Percentiles rank a stretch among this genome's conserved stretches.
Conservation (phyloP, 2,329 filamentous ascomycete genomes). For the Elsinoe ampelina region DNA sequence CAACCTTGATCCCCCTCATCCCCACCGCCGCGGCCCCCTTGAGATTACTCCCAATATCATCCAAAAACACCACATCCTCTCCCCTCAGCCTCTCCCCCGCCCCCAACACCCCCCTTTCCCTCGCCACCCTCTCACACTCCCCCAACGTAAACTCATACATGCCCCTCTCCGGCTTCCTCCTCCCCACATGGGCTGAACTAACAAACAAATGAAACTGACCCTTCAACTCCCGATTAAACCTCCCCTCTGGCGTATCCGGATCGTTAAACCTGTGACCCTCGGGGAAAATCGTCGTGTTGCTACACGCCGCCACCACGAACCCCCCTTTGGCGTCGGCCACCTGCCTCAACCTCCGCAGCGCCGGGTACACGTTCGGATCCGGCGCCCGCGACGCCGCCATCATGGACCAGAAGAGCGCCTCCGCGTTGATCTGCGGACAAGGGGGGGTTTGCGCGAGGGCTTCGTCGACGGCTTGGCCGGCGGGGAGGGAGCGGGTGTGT, state of each 20-base stretch:
- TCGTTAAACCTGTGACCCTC: slow-evolving; percentile 58
- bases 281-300: slow-evolving; percentile 85
- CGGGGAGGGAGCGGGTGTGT: neutral
- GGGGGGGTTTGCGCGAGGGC: slow-evolving; percentile 39
- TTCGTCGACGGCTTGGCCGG: slow-evolving; percentile 33
- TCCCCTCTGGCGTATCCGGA: slow-evolving; percentile 32
- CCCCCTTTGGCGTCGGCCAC: slow-evolving; percentile 20
- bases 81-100: slow-evolving; percentile 48
- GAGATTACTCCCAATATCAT: slow-evolving; percentile 90
- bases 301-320: slow-evolving; percentile 72
- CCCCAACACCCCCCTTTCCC: slow-evolving; percentile 39
- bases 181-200: slow-evolving; percentile 72
- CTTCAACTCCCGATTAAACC: slow-evolving; percentile 44
- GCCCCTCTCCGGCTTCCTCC: slow-evolving; percentile 74
- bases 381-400: slow-evolving; percentile 62
- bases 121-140: slow-evolving; percentile 55
- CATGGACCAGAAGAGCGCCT: slow-evolving; percentile 83
- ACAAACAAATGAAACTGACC: slow-evolving; percentile 78
- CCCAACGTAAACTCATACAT: slow-evolving; percentile 70
- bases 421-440: slow-evolving; percentile 64
- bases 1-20: slow-evolving; percentile 76
- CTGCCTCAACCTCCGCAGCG: slow-evolving; percentile 56
- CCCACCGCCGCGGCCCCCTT: slow-evolving; percentile 67
- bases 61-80: slow-evolving; percentile 72
- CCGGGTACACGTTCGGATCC: slow-evolving; percentile 84